Evolutionary conservation across 2,329 filamentous ascomycete genomes (phyloP), one percentile per base, ranked within the genome.

Genomic region (Ophiostoma populinum): DNA sequence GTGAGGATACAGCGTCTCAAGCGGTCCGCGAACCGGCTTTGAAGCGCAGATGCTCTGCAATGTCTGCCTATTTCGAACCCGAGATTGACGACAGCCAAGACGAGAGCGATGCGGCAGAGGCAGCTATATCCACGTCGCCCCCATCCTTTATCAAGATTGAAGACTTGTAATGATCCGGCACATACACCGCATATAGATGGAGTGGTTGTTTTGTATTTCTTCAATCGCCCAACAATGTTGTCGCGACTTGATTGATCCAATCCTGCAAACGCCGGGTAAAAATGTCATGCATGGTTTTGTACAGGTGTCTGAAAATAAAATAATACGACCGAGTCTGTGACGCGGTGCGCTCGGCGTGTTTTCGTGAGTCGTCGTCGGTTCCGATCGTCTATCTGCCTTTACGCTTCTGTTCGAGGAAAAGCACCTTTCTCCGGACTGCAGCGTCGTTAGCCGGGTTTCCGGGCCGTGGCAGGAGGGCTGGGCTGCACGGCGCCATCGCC

Each of bases 391-490:
- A 45, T 26, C 37, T 42, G 24, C 24, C 24, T 24, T 67, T 78
- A 53, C 83, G 79, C 55, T 92, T 94, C 52, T 81, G 75, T 55
- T 98, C 90, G 38, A 95, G 70, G 59, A 98, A 98, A 20, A 98
- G 67, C 21, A 98, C 90, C 61, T 93, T 80, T 64, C 87, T 83
- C 56, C 85, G 80, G 37, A 98, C 90, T 92, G 47, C 20, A 22
- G 12, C 10, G n/a, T 17, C 6, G 13, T 32, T 22, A 32, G 30
- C 20, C n/a, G n/a, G n/a, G n/a, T n/a, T n/a, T n/a, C n/a, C n/a
- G n/a, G n/a, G n/a, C n/a, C n/a, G n/a, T n/a, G n/a, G n/a, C n/a
- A n/a, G n/a, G n/a, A n/a, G n/a, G n/a, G n/a, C n/a, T n/a, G n/a
- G n/a, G n/a, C n/a, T n/a, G n/a, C n/a, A n/a, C n/a, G n/a, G n/a